Evolutionary conservation across 768 basidiomycete genomes (phyloP).

Genomic region (Exidia glandulosa): DNA sequence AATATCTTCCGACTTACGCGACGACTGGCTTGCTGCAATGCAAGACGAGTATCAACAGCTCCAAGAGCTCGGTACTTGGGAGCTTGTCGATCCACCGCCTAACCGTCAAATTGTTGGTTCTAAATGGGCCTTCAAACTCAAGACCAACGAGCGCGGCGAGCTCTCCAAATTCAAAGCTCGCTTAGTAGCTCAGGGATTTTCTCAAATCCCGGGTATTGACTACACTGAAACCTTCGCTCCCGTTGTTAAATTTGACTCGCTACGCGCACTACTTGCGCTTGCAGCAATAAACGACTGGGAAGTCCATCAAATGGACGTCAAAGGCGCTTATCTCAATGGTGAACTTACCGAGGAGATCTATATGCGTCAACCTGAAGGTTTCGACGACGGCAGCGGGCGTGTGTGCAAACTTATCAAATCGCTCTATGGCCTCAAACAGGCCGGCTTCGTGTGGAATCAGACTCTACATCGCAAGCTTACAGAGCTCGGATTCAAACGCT

Average conservation of each 20-base stretch:
- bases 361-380: conserved; percentile 30
- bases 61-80: conserved; percentile 11
- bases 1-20: conserved; percentile 2
- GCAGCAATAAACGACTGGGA: conserved; percentile 25
- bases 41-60: conserved; percentile 13
- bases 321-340: conserved; percentile 28
- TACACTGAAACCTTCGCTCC: conserved; percentile 24
- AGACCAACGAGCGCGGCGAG: conserved; percentile 15
- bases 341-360: conserved; percentile 26
- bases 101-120: conserved; percentile 13
- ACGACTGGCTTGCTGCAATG: conserved; percentile 13
- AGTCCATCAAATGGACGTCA: conserved; percentile 28
- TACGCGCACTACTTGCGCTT: conserved; percentile 25
- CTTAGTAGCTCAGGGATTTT: conserved; percentile 24
- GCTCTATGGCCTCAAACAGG: conserved; percentile 23
- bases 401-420: conserved; percentile 13
- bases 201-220: conserved; percentile 28
- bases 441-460: conserved; percentile 19
- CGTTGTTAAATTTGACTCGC: conserved; percentile 13
- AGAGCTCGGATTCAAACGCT: conserved; percentile 10
- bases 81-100: conserved; percentile 10
- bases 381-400: conserved; percentile 6
- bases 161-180: conserved; percentile 24
- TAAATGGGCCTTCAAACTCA: conserved; percentile 19
- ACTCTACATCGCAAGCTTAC: conserved; percentile 15